Conservation (phyloP, 202 grass and related monocot species). For the Cymbopogon flexuosus region DNA sequence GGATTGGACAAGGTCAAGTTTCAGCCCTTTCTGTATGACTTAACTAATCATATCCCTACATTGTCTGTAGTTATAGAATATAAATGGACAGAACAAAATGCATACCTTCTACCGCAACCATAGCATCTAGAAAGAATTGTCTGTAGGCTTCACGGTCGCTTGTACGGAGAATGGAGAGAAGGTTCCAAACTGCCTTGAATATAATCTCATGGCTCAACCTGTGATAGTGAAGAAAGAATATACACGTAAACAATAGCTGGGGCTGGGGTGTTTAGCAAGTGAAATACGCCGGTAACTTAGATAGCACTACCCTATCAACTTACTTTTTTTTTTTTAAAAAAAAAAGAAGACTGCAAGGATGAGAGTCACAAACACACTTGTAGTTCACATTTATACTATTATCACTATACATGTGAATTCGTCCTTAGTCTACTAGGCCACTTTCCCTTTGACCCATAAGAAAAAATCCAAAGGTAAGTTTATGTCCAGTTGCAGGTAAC, state of each 20-base stretch:
- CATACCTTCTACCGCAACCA: conserved; percentile 62
- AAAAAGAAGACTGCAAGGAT: background rate
- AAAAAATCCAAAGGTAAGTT: background rate
- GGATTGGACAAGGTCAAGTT: conserved; percentile 23
- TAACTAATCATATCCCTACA: conserved; percentile 1
- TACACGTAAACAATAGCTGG: background rate
- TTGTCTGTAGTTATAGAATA: background rate
- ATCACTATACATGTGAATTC: background rate
- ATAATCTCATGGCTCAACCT: conserved; percentile 59
- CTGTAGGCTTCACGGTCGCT: conserved; percentile 75
- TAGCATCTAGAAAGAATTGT: conserved; percentile 79
- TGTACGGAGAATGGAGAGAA: conserved; percentile 78
- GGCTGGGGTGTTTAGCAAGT: background rate
- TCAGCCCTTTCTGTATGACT: conserved; percentile 12
- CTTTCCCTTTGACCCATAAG: background rate
- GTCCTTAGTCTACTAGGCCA: background rate
- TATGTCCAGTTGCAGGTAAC: background rate
- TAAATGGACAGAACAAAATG: conserved; percentile 6
- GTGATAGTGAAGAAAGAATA: conserved; percentile 13
- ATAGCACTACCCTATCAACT: background rate
- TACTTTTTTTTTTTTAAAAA: background rate
- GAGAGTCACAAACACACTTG: background rate
- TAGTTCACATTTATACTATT: background rate
- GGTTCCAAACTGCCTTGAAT: conserved; percentile 68
- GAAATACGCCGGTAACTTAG: background rate